Evolutionary conservation across 208 protist species (phyloP), one percentile per base, ranked within the genome.

Genomic region (Angomonas deanei): DNA sequence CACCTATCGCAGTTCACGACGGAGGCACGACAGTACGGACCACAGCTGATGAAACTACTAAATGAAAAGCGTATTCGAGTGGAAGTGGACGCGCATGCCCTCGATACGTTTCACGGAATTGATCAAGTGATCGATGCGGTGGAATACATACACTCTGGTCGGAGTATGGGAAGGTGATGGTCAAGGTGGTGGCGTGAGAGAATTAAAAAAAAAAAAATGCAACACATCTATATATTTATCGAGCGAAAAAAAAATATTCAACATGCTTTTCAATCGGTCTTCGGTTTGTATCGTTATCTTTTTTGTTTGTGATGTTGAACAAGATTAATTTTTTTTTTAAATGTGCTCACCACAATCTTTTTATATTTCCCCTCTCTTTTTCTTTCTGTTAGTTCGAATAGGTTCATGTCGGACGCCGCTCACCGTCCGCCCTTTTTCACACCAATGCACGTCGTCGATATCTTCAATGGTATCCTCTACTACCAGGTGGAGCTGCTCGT

Each of bases 81-180:
- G 21, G 61, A 46, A 32, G 58, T 84, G 10, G 85, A 88, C 64
- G 2, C 6, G 50, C 80, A 92, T 21, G 3, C 5, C 46, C 4
- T n/a, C 67, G 59, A 74, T 48, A 76, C 27, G 50, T 79, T 87
- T 68, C 75, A 79, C 36, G 86, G 86, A 15, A 26, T 93, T n/a
- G 74, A 70, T 48, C 55, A 60, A 28, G 52, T 93, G 34, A 60
- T 77, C 27, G 83, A 88, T 53, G 86, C 81, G 23, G 64, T 93
- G 34, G 86, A 93, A 26, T 73, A 89, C 62, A 66, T 93, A 27
- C 83, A 87, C 74, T 61, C 68, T 10, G 73, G 83, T 32, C 71
- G 57, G 53, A 93, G 78, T 81, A 70, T 39, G 86, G 86, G 32
- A 93, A 93, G 71, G 60, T 87, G 11, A 48, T 84, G 21, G 81